A percentile compares a stretch with the other conserved stretches of the same genome.
Conservation (phyloP, 2,329 filamentous ascomycete species). For the Magnaporthales sp. region DNA sequence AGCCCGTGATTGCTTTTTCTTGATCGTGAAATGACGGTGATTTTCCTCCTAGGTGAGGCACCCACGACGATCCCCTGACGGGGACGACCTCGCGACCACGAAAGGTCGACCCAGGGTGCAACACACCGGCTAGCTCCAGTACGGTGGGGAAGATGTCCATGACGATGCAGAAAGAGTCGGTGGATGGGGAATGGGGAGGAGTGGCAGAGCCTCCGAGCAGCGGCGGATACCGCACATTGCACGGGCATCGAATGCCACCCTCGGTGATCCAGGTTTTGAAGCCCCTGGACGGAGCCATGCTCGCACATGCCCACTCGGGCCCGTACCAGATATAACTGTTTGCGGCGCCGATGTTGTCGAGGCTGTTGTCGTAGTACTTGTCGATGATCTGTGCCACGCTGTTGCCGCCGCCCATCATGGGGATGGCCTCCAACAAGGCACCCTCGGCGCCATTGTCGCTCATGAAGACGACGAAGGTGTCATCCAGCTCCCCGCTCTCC, state of each 20-base stretch:
- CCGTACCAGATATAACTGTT: slow-evolving; percentile 53
- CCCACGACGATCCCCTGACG: slow-evolving; percentile 24
- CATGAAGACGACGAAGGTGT: too few species aligned
- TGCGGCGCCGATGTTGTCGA: too few species aligned
- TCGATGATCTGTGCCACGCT: slow-evolving; percentile 15
- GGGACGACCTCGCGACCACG: slow-evolving; percentile 23
- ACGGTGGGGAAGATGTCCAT: slow-evolving; percentile 43
- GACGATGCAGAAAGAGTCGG: too few species aligned
- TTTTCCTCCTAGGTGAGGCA: slow-evolving; percentile 12
- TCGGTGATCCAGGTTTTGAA: slow-evolving; percentile 30
- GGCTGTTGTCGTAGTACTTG: too few species aligned
- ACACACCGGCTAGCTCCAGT: slow-evolving; percentile 35
- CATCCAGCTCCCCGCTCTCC: too few species aligned
- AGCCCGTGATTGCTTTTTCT: slow-evolving; percentile 17
- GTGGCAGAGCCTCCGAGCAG: slow-evolving; percentile 18
- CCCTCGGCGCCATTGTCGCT: slow-evolving; percentile 11
- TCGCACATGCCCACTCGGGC: slow-evolving; percentile 37
- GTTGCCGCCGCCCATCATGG: slow-evolving; percentile 11
- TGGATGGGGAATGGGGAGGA: slow-evolving; percentile 40
- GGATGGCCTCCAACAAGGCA: slow-evolving; percentile 7
- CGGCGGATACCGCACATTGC: slow-evolving; percentile 25
- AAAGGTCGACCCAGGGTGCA: slow-evolving; percentile 43
- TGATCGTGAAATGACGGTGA: not conserved
- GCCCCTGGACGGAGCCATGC: slow-evolving; percentile 19
- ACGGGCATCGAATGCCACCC: slow-evolving; percentile 41